Evolutionary conservation across 495 filamentous ascomycete genomes (phyloP), one percentile per base, ranked within the genome.

Genomic region (Penicillium parvum): DNA sequence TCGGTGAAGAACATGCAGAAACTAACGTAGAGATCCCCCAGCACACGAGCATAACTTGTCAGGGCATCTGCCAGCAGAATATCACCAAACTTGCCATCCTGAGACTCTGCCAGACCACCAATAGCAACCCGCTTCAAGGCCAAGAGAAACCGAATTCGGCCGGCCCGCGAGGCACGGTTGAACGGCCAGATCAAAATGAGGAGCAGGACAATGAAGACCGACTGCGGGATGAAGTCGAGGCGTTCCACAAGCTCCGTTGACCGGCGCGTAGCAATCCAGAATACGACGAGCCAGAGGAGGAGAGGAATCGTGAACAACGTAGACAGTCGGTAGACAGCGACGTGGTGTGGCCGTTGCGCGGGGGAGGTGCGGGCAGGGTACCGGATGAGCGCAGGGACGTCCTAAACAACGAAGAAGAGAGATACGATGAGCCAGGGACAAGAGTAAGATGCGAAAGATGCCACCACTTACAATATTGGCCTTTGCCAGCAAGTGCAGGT

Each of bases 61-160:
- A 98, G 66, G 23, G 85, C 90, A 74, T 98, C 92, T 6, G 92
- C 90, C n/a, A 97, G 74, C 28, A 98, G 68, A 41, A 97, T 83
- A 58, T 98, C 92, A 29, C 86, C 89, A 54, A 98, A 98, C 56
- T 90, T 94, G 26, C 87, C 87, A 67, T 90, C 81, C 37, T 84
- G 77, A 5, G 83, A 62, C 60, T 86, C 79, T 7, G 89, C 87
- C n/a, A 96, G 63, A 1, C 88, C 86, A 21, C 88, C 88, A 32
- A 92, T 70, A 49, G 73, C 75, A 32, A 95, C 77, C 21, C 88
- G 84, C 40, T 78, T 78, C 11, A 95, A 67, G 1, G 77, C 85
- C 7, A 73, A 54, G 32, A 94, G 78, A 30, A 95, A 82, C 3
- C 87, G 81, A 36, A 75, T 75, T 22, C 92, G 85, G 1, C 92